Evolutionary conservation across 2,329 filamentous ascomycete species (phyloP).

Genomic region (Penicillium sp.): DNA sequence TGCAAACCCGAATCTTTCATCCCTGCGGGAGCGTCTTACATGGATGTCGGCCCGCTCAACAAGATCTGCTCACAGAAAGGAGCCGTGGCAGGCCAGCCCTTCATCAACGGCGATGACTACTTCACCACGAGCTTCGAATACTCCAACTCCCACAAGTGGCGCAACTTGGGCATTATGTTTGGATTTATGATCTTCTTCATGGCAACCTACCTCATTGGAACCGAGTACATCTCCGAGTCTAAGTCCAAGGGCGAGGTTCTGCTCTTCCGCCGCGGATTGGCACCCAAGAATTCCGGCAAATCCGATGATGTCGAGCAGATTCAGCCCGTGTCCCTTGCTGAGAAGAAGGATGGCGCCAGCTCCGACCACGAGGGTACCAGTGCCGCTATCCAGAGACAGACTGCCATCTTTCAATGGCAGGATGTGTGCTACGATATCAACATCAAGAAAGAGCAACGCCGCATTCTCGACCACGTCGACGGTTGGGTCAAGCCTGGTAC

Average conservation of each 20-base stretch:
- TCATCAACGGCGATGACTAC: constrained; percentile 59
- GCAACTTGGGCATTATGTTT: constrained; percentile 65
- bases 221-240: constrained; percentile 60
- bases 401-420: constrained; percentile 80
- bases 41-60: constrained; percentile 31
- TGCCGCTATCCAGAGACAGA: constrained; percentile 58
- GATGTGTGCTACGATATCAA: constrained; percentile 78
- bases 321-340: constrained; percentile 23
- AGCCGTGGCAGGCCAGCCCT: constrained; percentile 50
- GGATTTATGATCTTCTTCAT: constrained; percentile 63
- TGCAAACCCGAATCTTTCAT: constrained; percentile 33
- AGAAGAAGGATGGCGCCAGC: constrained; percentile 34
- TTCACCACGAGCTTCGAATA: constrained; percentile 56
- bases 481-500: constrained; percentile 94
- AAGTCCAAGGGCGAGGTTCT: constrained; percentile 75
- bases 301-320: constrained; percentile 31
- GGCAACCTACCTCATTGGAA: constrained; percentile 58
- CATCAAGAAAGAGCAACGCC: constrained; percentile 71
- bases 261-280: constrained; percentile 68
- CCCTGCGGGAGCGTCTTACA: constrained; percentile 43
- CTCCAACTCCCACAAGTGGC: constrained; percentile 58
- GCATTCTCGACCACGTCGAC: constrained; percentile 79
- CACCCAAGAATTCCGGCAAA: constrained; percentile 38
- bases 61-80: constrained; percentile 59
- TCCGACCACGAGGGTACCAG: constrained; percentile 24